These are phyloP conservation scores for Colletotrichum filicis DNA, from an alignment of 2,329 filamentous ascomycete species.

Conservation along the genomic window DNA sequence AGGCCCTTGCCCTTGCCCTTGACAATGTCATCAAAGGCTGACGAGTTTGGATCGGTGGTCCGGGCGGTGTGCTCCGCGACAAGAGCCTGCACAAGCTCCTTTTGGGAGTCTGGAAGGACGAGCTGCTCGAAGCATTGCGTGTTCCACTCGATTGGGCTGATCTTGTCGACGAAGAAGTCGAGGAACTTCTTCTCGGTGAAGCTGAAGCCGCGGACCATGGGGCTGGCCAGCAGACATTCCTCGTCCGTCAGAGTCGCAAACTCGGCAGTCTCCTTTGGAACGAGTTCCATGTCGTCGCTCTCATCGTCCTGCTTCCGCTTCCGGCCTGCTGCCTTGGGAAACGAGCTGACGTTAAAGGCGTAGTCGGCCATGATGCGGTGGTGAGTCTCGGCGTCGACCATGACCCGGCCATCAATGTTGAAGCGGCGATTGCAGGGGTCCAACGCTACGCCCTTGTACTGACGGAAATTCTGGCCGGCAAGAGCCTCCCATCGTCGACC, in stretches of 20 bases:
- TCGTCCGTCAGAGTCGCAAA: constrained; percentile 46
- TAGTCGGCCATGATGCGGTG: constrained; percentile 89
- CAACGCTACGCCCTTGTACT: constrained; percentile 54
- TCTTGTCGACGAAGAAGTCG: constrained; percentile 59
- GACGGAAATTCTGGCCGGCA: constrained; percentile 58
- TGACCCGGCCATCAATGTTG: constrained; percentile 86
- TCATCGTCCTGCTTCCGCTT: constrained; percentile 34
- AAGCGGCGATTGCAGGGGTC: constrained; percentile 52
- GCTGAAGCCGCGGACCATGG: constrained; percentile 63
- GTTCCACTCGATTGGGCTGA: constrained; percentile 60
- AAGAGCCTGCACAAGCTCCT: constrained; percentile 62
- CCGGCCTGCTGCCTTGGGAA: constrained; percentile 32
- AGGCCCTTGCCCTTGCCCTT: constrained; percentile 54
- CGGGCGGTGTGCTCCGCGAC: constrained; percentile 69
- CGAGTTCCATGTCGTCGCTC: constrained; percentile 39
- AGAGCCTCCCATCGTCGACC: constrained; percentile 57
- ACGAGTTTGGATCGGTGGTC: constrained; percentile 67
- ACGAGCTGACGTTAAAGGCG: constrained; percentile 56
- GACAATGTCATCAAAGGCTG: constrained; percentile 62
- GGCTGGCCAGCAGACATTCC: constrained; percentile 52
- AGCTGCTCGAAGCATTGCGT: constrained; percentile 58
- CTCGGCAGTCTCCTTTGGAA: constrained; percentile 32
- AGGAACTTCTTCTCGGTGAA: constrained; percentile 59
- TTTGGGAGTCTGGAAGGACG: constrained; percentile 59
- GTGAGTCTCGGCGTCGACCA: constrained; percentile 87